A percentile compares a stretch with the other conserved stretches of the same genome.
phyloP scores from a whole-genome alignment of 1,139 yeast genomes.

The Taphrina betulina region DNA sequence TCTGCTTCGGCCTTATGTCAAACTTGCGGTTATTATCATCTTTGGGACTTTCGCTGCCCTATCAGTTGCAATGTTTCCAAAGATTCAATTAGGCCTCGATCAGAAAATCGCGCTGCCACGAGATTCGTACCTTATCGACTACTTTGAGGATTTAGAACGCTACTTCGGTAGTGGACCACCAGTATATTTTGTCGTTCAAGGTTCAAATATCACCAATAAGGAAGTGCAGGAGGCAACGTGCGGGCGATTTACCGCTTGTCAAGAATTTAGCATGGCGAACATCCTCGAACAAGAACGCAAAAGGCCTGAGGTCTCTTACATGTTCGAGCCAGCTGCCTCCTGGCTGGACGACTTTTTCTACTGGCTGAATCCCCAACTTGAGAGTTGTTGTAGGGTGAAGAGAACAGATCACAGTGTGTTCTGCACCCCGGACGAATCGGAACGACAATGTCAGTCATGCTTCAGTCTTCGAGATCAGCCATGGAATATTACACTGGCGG shows the following conservation, averaged over 20 bases:
- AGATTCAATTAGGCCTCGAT: slow-evolving; percentile 73
- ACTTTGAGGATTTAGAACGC: slow-evolving; percentile 71
- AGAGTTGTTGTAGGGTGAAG: slow-evolving; percentile 75
- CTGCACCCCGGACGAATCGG: slow-evolving; percentile 68
- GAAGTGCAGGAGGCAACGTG: slow-evolving; percentile 70
- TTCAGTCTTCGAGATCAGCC: slow-evolving; percentile 56
- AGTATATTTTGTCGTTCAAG: slow-evolving; percentile 72
- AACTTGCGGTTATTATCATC: slow-evolving; percentile 53
- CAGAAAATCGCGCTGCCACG: slow-evolving; percentile 84
- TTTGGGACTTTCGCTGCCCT: slow-evolving; percentile 66
- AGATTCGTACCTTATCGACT: slow-evolving; percentile 74
- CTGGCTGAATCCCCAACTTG: slow-evolving; percentile 83
- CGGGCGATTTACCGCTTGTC: slow-evolving; percentile 83
- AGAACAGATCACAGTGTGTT: slow-evolving; percentile 46
- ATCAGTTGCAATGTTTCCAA: slow-evolving; percentile 68
- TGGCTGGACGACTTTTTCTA: slow-evolving; percentile 91
- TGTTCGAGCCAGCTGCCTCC: slow-evolving; percentile 78
- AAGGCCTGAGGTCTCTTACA: slow-evolving; percentile 61
- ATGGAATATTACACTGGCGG: slow-evolving; percentile 75
- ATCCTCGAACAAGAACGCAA: slow-evolving; percentile 83
- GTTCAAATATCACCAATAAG: slow-evolving; percentile 61
- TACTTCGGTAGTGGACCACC: slow-evolving; percentile 91
- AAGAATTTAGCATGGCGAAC: slow-evolving; percentile 73
- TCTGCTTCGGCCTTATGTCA: slow-evolving; percentile 52
- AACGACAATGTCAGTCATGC: slow-evolving; percentile 72